Evolutionary conservation across 2,329 filamentous ascomycete species (phyloP).

Genomic region (Dichotomopilus funicola): DNA sequence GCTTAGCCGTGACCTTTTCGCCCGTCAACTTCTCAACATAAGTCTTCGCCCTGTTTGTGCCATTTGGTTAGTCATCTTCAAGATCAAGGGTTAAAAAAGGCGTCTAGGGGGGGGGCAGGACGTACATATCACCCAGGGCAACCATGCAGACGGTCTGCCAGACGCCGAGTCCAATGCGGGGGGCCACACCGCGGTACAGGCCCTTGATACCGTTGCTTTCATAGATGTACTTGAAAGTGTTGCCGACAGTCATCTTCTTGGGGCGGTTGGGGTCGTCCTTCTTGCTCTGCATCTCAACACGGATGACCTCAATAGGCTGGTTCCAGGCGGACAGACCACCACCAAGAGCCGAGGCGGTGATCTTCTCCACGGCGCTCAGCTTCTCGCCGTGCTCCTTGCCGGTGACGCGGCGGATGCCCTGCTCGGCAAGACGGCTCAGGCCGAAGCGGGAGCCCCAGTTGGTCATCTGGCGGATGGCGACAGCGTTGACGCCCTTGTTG

Average conservation of each 20-base stretch:
- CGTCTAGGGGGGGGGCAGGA: conserved; percentile 26
- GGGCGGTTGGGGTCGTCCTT: conserved; percentile 94
- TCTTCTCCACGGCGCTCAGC: conserved; percentile 77
- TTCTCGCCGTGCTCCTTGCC: conserved; percentile 75
- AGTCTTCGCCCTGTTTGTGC: conserved; percentile 50
- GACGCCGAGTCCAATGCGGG: conserved; percentile 88
- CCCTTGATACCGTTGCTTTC: conserved; percentile 79
- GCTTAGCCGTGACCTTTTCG: conserved; percentile 59
- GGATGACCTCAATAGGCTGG: conserved; percentile 99
- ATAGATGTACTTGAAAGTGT: conserved; percentile 84
- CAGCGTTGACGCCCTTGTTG: conserved; percentile 98
- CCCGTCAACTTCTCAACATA: conserved; percentile 63
- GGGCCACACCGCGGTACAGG: conserved; percentile 90
- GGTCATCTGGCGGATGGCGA: conserved; percentile 97
- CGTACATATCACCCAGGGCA: conserved; percentile 94
- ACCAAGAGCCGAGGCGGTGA: conserved; percentile 76
- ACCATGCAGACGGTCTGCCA: conserved; percentile 99
- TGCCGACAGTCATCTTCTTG: conserved; percentile 97
- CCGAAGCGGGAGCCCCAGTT: conserved; percentile 99
- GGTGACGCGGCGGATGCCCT: conserved; percentile 70
- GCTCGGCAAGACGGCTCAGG: conserved; percentile 84
- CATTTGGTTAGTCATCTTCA: conserved; percentile 12
- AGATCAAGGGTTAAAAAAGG: conserved; percentile 2
- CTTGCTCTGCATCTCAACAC: conserved; percentile 99
- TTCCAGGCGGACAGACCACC: conserved; percentile 98